Evolutionary conservation across 2,329 filamentous ascomycete genomes (phyloP).

Genomic region (Fusarium bactridioides): DNA sequence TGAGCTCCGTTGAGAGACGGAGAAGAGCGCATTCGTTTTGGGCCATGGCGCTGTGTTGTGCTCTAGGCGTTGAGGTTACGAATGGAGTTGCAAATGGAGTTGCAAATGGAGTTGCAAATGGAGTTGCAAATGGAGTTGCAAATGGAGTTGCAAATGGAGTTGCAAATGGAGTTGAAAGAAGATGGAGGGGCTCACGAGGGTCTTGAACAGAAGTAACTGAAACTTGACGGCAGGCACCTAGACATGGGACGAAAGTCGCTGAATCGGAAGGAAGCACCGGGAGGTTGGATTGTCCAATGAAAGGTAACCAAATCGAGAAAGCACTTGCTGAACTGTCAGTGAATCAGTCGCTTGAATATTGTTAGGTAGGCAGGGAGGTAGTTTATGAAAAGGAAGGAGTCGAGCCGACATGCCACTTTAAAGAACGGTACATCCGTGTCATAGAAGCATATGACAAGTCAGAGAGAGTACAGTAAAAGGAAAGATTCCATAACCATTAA

Average conservation of each 20-base stretch:
- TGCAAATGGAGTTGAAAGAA: neutral
- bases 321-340: neutral
- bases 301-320: neutral
- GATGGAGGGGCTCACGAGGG: neutral
- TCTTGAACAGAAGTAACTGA: neutral
- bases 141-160: neutral
- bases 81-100: neutral
- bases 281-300: neutral
- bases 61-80: no score
- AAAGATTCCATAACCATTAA: neutral
- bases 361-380: no score
- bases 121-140: neutral
- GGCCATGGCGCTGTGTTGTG: neutral
- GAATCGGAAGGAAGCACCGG: neutral
- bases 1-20: conserved; percentile 2
- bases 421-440: neutral
- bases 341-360: neutral
- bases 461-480: neutral
- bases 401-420: no score
- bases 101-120: neutral
- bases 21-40: neutral
- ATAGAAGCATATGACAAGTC: neutral
- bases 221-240: neutral
- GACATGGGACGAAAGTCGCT: neutral
- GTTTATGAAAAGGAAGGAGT: neutral